phyloP scores from a whole-genome alignment of 2,329 filamentous ascomycete species.

The Colletotrichum sublineola region DNA sequence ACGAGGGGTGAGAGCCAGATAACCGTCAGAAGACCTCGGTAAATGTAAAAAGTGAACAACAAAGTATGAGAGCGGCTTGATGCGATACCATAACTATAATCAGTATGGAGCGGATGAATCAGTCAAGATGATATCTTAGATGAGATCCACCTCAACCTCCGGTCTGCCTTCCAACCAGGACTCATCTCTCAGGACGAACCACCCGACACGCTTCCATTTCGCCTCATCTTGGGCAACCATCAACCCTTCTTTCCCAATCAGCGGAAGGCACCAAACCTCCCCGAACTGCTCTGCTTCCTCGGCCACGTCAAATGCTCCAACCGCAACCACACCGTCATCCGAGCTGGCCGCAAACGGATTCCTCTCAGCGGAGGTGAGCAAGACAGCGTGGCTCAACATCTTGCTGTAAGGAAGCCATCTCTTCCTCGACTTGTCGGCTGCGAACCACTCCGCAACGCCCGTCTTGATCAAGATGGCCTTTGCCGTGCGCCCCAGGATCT shows the following conservation, averaged over 20 bases:
- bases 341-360: too few relatives aligned
- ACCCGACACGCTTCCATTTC: conserved; percentile 20
- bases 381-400: neutral
- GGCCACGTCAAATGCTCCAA: conserved; percentile 20
- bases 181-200: conserved; percentile 5
- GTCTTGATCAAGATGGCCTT: neutral
- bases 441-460: neutral
- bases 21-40: too few relatives aligned
- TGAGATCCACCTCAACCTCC: conserved; percentile 1
- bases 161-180: conserved; percentile 15
- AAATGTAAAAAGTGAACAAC: too few relatives aligned
- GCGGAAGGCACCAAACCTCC: conserved; percentile 10
- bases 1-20: too few relatives aligned
- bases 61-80: neutral
- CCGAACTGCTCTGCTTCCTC: conserved; percentile 5
- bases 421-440: neutral
- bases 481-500: neutral
- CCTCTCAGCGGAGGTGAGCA: neutral
- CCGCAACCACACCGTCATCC: neutral
- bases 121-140: neutral
- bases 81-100: neutral
- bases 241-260: conserved; percentile 22
- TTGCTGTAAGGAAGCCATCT: conserved; percentile 3
- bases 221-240: conserved; percentile 1
- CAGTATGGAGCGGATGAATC: neutral